Conservation (phyloP, 306 rosid genomes). For the Lagenaria siceraria region DNA sequence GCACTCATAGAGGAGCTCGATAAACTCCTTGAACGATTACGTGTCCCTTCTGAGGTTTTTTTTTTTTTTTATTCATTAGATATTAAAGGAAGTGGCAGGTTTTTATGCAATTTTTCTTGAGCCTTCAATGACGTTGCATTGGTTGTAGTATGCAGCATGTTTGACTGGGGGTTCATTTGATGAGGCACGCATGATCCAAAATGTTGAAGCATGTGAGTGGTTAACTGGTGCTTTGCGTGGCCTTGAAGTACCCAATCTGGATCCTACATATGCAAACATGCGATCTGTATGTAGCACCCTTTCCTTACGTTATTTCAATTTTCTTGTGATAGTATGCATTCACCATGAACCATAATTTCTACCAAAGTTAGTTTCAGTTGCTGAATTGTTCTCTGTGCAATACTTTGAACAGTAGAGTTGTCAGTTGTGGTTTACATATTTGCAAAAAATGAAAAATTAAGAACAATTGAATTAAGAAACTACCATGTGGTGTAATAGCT, state of each 20-base stretch:
- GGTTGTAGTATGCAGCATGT: slow-evolving; percentile 59
- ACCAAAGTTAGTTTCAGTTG: background rate
- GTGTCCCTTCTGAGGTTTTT: slow-evolving; percentile 75
- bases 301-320: slow-evolving; percentile 15
- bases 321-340: background rate
- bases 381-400: background rate
- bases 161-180: slow-evolving; percentile 78
- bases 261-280: slow-evolving; percentile 62
- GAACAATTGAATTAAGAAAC: background rate
- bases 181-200: slow-evolving; percentile 63
- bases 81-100: background rate
- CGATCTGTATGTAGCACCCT: slow-evolving; percentile 49
- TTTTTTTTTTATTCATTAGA: background rate
- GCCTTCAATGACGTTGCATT: slow-evolving; percentile 26
- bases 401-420: background rate
- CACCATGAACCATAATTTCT: background rate
- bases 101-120: background rate
- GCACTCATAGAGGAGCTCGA: slow-evolving; percentile 77
- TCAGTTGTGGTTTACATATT: background rate
- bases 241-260: slow-evolving; percentile 53
- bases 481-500: background rate
- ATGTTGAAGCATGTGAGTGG: slow-evolving; percentile 89
- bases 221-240: slow-evolving; percentile 56
- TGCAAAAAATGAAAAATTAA: background rate
- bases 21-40: slow-evolving; percentile 66